Evolutionary conservation across 2,329 filamentous ascomycete genomes (phyloP), one percentile per base, ranked within the genome.

Genomic region (Botrytis tulipae): DNA sequence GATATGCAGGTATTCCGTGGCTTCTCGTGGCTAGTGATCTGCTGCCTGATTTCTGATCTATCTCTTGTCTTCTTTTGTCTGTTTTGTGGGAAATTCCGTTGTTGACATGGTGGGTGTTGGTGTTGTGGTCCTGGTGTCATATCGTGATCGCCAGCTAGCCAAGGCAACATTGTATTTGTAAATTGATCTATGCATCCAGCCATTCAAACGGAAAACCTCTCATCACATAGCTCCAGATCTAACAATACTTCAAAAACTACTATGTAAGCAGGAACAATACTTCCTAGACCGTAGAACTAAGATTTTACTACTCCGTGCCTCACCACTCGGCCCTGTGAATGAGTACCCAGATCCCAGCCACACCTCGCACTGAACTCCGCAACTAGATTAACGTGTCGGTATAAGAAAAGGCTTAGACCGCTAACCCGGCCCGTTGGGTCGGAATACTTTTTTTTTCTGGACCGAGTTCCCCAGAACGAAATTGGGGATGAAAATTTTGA

Each of bases 241-340:
- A 29, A 54, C 48, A 2, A 32, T 9, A 9, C 16, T 29, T 16
- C n/a, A 29, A 29, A 6, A 29, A 8, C 7, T 54, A 6, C 1
- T 29, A 54, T 8, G 51, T 54, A 29, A 54, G 51, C 51, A 54
- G n/a, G 51, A 54, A 54, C 12, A 54, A 54, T 54, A 57, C n/a
- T 57, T 57, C n/a, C 51, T 57, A 29, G 1, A 18, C n/a, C 14
- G 51, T 29, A 12, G 6, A 29, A 18, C n/a, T 57, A 32, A 57
- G n/a, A 18, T 57, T n/a, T 57, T 57, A 57, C 51, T n/a, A 54
- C 62, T 48, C 62, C 62, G 62, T 48, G 62, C 62, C 20, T 66
- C 44, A 25, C 22, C 44, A 66, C 63, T n/a, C 37, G 4, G 12
- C 12, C 48, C 25, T n/a, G 14, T 51, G 25, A 51, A 51, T 14